These are phyloP conservation scores for Halophytophthora polymorphica DNA, from an alignment of 352 stramenopile genomes.

Conservation along the genomic window DNA sequence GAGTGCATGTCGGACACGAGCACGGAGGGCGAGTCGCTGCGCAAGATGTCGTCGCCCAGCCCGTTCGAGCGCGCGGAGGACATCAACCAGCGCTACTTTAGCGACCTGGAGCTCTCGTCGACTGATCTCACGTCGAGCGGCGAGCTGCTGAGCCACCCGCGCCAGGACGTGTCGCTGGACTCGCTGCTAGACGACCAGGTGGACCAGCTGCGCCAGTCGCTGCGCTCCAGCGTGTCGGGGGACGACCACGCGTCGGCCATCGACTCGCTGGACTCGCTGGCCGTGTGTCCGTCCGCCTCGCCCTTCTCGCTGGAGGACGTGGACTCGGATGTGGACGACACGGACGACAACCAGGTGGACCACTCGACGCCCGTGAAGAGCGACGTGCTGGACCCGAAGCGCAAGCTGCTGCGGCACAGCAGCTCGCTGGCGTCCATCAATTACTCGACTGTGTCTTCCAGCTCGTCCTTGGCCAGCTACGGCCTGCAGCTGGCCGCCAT, in stretches of 20 bases:
- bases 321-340: slow-evolving; percentile 18
- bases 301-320: slow-evolving; percentile 14
- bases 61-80: slow-evolving; percentile 21
- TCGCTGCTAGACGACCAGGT: slow-evolving; percentile 31
- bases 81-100: slow-evolving; percentile 27
- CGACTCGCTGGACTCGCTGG: slow-evolving; percentile 27
- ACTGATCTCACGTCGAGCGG: slow-evolving; percentile 23
- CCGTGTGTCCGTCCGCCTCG: slow-evolving; percentile 27
- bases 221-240: slow-evolving; percentile 14
- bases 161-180: slow-evolving; percentile 10
- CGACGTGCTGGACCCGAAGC: slow-evolving; percentile 10
- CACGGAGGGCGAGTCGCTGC: slow-evolving; percentile 35
- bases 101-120: slow-evolving; percentile 25
- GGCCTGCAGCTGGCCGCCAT: slow-evolving; percentile 36
- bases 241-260: slow-evolving; percentile 22
- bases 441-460: slow-evolving; percentile 44
- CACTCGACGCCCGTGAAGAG: slow-evolving; percentile 12
- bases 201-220: slow-evolving; percentile 24
- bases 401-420: slow-evolving; percentile 25
- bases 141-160: slow-evolving; percentile 4
- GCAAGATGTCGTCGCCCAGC: slow-evolving; percentile 28
- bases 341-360: slow-evolving; percentile 27
- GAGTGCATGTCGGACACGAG: slow-evolving; percentile 62
- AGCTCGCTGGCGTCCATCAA: slow-evolving; percentile 38
- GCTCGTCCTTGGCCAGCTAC: slow-evolving; percentile 38